Base-by-base conservation (phyloP, 768 basidiomycete species). In the Naganishia antarctica region DNA sequence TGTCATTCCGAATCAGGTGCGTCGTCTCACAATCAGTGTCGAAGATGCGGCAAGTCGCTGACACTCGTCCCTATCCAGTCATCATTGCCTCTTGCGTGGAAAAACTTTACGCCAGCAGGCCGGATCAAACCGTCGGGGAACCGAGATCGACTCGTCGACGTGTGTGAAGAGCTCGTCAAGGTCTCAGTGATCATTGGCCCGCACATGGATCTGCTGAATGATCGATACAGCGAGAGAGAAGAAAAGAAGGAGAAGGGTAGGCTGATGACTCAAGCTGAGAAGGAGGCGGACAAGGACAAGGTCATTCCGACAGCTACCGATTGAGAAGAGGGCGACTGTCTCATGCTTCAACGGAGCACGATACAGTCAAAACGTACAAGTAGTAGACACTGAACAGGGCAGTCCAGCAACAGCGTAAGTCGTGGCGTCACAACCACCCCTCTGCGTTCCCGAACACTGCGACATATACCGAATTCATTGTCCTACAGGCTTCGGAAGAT, bases 111-210 rank as follows among this genome's bases (percentile, higher is more conserved):
- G 12, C 59, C 67, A 0, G 64, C 68, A 2, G 74, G 73, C 41
- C 66, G 76, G 8, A 67, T 79, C 28, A 60, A 76, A 25, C 74
- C 76, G 11, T 74, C 72, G 4, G 70, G 70, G 1, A 78, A 78
- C 59, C 71, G 77, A 11, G 77, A 78, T 61, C 71, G 77, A 12
- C 68, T 76, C 6, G 76, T 76, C 43, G 78, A 79, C 68, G 76
- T 79, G 5, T 74, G 73, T 65, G 78, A 79, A 37, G 78, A 79
- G 46, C 70, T 79, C 28, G 68, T 79, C 64, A 77, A 78, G 34
- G 51, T 71, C 11, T 73, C 73, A 1, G 16, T 66, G 29, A 53
- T 79, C 45, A 62, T 77, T 31, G 46, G 48, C 4, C 76, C 75
- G 8, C 70, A 74, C 59, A 47, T 63, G 13, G 66, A 64, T 9